These are phyloP conservation scores for Kodamaea anthophila DNA, from an alignment of 1,139 yeast species.

Conservation along the genomic window DNA sequence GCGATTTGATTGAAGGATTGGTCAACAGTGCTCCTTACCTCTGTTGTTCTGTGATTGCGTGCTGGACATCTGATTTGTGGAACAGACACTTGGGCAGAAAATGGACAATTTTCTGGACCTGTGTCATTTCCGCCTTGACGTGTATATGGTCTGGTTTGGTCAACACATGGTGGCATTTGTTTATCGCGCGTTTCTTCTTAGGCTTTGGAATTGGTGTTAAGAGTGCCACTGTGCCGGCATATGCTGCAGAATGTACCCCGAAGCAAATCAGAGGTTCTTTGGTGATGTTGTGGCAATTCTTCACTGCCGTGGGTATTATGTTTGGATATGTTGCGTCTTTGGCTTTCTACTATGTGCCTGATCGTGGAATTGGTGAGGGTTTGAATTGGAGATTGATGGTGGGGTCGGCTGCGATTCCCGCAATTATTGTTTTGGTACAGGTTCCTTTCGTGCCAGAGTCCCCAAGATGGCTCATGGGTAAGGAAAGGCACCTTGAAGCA, in stretches of 20 bases:
- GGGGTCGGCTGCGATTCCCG: slow-evolving; percentile 73
- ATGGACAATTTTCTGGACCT: slow-evolving; percentile 66
- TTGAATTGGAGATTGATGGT: slow-evolving; percentile 79
- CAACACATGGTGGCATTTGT: slow-evolving; percentile 69
- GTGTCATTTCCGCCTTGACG: slow-evolving; percentile 57
- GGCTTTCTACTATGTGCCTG: slow-evolving; percentile 42
- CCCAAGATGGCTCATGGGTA: slow-evolving; percentile 28
- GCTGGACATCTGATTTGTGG: slow-evolving; percentile 68
- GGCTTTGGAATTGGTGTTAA: slow-evolving; percentile 81
- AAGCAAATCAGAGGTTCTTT: slow-evolving; percentile 71
- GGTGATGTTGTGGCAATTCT: slow-evolving; percentile 86
- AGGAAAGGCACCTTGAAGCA: slow-evolving; percentile 20
- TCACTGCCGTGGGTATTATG: slow-evolving; percentile 85
- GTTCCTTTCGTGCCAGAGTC: slow-evolving; percentile 45
- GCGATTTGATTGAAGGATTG: slow-evolving; percentile 67
- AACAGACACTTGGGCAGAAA: slow-evolving; percentile 64
- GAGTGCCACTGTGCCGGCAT: slow-evolving; percentile 76
- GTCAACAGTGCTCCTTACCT: slow-evolving; percentile 80
- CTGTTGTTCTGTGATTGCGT: slow-evolving; percentile 62
- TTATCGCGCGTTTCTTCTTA: slow-evolving; percentile 63
- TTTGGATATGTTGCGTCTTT: slow-evolving; percentile 68
- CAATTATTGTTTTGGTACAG: slow-evolving; percentile 58
- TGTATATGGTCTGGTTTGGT: slow-evolving; percentile 77
- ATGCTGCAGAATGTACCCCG: slow-evolving; percentile 77
- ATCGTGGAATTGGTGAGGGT: slow-evolving; percentile 21